Evolutionary conservation across 2,329 filamentous ascomycete species (phyloP).

Genomic region (Atkinsonella hypoxylon): DNA sequence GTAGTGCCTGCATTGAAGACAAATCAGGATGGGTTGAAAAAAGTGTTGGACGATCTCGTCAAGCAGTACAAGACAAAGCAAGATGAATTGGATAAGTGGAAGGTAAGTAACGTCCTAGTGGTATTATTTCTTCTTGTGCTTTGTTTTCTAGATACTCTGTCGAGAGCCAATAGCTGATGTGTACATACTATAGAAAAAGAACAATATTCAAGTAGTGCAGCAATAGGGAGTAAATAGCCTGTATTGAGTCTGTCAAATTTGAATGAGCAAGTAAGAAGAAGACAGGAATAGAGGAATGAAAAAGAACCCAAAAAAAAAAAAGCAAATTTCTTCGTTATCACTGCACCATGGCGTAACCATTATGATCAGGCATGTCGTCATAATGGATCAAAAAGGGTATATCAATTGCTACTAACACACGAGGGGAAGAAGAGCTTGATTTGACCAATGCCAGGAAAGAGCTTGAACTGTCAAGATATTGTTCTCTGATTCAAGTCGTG

Average conservation of each 20-base stretch:
- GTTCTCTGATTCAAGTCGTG: neutral
- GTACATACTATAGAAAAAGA: conserved; percentile 55
- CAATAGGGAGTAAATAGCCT: conserved; percentile 34
- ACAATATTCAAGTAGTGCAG: conserved; percentile 79
- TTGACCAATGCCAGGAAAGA: neutral
- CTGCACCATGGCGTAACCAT: neutral
- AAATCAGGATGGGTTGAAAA: conserved; percentile 86
- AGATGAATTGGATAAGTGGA: conserved; percentile 94
- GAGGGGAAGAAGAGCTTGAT: neutral
- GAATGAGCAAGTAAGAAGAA: neutral
- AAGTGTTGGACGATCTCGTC: conserved; percentile 85
- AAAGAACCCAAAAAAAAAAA: too few species aligned
- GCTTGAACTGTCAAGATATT: too few species aligned
- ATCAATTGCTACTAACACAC: neutral
- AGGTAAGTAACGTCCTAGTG: conserved; percentile 47
- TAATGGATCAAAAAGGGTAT: too few species aligned
- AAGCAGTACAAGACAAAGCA: conserved; percentile 96
- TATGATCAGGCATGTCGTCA: too few species aligned
- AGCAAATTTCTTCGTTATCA: neutral
- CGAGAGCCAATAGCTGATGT: neutral
- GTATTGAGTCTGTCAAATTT: neutral
- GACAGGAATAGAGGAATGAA: neutral
- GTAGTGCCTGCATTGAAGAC: conserved; percentile 84
- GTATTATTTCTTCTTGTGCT: neutral
- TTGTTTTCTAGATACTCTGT: neutral